Percentiles rank a stretch among this genome's conserved stretches.
Conservation (phyloP, 345 rosid genomes). For the Gossypium arboreum region DNA sequence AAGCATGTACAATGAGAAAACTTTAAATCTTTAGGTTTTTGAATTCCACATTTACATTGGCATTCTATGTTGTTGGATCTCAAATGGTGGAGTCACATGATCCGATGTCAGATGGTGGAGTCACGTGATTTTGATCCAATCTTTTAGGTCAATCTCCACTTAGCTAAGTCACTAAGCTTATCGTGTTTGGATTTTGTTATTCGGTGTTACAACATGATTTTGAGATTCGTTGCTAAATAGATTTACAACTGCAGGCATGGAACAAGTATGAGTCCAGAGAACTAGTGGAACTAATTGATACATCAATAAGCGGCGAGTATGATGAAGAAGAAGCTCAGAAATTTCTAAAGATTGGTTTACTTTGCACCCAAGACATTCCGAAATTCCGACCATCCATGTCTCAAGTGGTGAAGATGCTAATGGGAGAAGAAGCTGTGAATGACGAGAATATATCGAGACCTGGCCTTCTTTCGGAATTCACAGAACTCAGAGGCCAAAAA, state of each 20-base stretch:
- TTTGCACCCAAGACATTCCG: constrained; percentile 64
- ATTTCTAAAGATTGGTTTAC: constrained; percentile 51
- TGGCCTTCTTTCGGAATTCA: constrained; percentile 43
- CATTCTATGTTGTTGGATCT: neutral
- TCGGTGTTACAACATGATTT: neutral
- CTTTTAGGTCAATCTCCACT: constrained; percentile 1
- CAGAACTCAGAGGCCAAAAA: constrained; percentile 20
- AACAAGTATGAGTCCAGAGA: constrained; percentile 28
- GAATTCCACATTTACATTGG: neutral
- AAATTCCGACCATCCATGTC: constrained; percentile 58
- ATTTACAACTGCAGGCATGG: constrained; percentile 45
- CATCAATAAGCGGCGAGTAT: constrained; percentile 17
- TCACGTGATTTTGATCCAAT: neutral
- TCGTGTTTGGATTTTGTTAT: constrained; percentile 1
- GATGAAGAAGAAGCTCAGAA: constrained; percentile 35
- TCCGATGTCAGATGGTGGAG: neutral
- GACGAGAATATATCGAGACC: constrained; percentile 36
- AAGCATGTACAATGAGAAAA: neutral
- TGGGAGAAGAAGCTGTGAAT: constrained; percentile 33
- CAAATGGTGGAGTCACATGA: neutral
- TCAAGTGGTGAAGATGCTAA: constrained; percentile 42
- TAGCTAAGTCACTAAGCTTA: neutral
- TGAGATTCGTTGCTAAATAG: constrained; percentile 5
- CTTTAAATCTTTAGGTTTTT: neutral
- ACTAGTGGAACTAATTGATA: constrained; percentile 30